Conservation (phyloP, 805 yeast genomes). For the Saccharomycopsis schoenii region DNA sequence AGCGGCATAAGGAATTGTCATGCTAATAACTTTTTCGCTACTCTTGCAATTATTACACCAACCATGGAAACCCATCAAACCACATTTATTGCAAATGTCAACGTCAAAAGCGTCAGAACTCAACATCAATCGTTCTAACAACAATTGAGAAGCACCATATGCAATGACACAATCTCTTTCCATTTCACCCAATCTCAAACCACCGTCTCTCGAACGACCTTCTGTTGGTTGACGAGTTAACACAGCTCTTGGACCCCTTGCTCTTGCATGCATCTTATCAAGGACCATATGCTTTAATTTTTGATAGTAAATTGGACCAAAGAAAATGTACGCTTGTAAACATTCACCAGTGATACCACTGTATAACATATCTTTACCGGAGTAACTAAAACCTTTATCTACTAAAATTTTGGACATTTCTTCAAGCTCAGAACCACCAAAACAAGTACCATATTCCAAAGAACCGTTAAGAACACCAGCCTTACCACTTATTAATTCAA, state of each 20-base stretch:
- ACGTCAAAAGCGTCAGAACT: conserved; percentile 98
- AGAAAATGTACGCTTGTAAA: conserved; percentile 93
- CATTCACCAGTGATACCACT: conserved; percentile 97
- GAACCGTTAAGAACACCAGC: conserved; percentile 94
- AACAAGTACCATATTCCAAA: conserved; percentile 93
- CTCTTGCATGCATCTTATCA: conserved; percentile 99
- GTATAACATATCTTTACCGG: conserved; percentile 96
- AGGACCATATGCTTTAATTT: conserved; percentile 97
- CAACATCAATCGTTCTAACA: conserved; percentile 89
- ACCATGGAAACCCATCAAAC: conserved; percentile 92
- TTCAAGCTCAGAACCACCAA: conserved; percentile 93
- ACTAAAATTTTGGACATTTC: conserved; percentile 90
- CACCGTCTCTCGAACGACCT: conserved; percentile 99
- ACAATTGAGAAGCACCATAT: conserved; percentile 92
- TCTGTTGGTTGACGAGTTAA: conserved; percentile 97
- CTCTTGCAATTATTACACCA: conserved; percentile 98
- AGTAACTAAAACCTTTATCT: conserved; percentile 84
- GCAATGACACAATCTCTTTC: conserved; percentile 99
- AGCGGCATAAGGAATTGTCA: conserved; percentile 99
- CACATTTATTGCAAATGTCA: conserved; percentile 88
- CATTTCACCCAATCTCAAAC: conserved; percentile 97
- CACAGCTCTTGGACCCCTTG: conserved; percentile 97
- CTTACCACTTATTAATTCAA: conserved; percentile 90
- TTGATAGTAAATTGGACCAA: conserved; percentile 97
- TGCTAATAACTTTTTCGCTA: conserved; percentile 73